Conservation (phyloP, 225 moss, liverwort and hornwort species). For the Neckera pumila region DNA sequence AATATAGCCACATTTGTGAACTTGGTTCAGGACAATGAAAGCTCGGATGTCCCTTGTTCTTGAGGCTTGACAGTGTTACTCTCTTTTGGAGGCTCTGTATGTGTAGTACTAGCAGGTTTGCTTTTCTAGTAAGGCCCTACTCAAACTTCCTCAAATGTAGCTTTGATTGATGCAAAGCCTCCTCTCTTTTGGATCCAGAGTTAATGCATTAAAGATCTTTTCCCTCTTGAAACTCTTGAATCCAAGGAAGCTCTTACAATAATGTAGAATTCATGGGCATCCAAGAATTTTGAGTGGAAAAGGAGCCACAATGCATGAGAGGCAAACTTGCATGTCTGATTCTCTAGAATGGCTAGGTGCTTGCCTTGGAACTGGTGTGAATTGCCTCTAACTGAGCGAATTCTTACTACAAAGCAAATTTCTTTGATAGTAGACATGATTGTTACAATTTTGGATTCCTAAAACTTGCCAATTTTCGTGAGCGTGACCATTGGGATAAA, state of each 20-base stretch:
- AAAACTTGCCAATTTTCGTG: no score
- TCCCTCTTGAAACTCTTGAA: not conserved
- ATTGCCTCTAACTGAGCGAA: not conserved
- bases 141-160: not conserved
- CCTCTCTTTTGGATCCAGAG: not conserved
- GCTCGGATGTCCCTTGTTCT: not conserved
- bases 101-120: not conserved
- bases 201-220: not conserved
- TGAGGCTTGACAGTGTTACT: not conserved
- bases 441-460: no score
- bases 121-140: not conserved
- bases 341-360: no score
- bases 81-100: not conserved
- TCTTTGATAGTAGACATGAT: not conserved
- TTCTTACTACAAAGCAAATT: not conserved
- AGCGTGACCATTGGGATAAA: no score
- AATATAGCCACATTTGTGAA: not conserved
- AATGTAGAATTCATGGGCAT: not conserved
- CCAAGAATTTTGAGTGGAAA: not conserved
- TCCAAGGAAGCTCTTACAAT: not conserved
- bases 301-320: not conserved
- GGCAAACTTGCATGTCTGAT: no score
- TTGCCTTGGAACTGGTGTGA: not conserved
- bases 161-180: not conserved
- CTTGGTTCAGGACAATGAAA: not conserved